These are phyloP conservation scores for Fusarium aywerte DNA, from an alignment of 2,329 filamentous ascomycete species.

Conservation along the genomic window DNA sequence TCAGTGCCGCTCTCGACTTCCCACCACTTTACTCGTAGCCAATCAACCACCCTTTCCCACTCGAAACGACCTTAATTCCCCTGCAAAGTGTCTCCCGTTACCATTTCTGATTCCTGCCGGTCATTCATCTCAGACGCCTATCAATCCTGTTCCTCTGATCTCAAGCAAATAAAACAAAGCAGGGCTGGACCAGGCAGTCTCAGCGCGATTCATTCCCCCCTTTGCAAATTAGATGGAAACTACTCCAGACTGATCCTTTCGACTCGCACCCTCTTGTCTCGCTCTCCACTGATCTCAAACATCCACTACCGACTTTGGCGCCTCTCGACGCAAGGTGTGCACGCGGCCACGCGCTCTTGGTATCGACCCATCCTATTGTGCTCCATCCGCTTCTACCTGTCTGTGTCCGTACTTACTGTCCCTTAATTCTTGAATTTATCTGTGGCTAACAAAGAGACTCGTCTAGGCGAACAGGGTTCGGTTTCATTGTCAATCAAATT, in stretches of 20 bases:
- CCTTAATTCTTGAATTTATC: constrained; percentile 3
- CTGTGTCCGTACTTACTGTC: constrained; percentile 2
- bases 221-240: constrained; percentile 24
- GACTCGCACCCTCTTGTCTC: constrained; percentile 10
- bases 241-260: constrained; percentile 24
- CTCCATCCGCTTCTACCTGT: constrained; percentile 5
- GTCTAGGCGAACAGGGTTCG: constrained; percentile 2
- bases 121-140: constrained; percentile 22
- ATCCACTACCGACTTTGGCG: constrained; percentile 31
- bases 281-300: constrained; percentile 37
- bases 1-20: constrained; percentile 24
- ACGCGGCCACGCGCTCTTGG: constrained; percentile 13
- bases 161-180: constrained; percentile 28
- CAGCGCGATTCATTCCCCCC: constrained; percentile 32
- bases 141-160: constrained; percentile 36
- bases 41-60: constrained; percentile 29
- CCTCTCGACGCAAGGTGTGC: constrained; percentile 23
- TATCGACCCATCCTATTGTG: constrained; percentile 20
- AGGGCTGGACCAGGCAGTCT: constrained; percentile 12
- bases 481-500: constrained; percentile 7
- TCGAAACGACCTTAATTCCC: constrained; percentile 34
- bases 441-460: constrained; percentile 19
- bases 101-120: constrained; percentile 8
- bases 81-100: constrained; percentile 17
- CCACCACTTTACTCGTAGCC: constrained; percentile 17